A percentile compares a stretch with the other conserved stretches of the same genome.
Evolutionary conservation across 768 basidiomycete genomes (phyloP).

Genomic region (Panaeolus cyanescens): DNA sequence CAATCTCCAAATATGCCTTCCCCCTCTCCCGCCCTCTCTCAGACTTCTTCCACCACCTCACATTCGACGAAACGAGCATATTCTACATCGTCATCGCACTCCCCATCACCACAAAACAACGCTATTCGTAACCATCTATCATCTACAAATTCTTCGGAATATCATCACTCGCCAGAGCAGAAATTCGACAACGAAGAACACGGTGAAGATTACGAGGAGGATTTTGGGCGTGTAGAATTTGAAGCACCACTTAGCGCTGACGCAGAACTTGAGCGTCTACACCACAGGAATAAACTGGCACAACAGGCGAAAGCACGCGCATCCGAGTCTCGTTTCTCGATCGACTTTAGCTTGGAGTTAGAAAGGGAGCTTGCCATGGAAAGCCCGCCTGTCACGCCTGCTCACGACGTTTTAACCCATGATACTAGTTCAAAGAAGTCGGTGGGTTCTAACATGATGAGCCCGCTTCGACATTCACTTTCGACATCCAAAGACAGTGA

Average conservation of each 20-base stretch:
- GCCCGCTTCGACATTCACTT: background rate
- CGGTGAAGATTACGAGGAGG: conserved; percentile 28
- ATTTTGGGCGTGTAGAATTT: conserved; percentile 37
- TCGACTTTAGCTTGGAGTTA: conserved; percentile 79
- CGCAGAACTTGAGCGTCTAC: conserved; percentile 12
- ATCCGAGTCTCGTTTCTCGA: conserved; percentile 48
- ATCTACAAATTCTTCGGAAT: background rate
- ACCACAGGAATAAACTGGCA: conserved; percentile 22
- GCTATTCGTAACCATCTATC: background rate
- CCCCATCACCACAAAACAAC: background rate
- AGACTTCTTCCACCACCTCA: background rate
- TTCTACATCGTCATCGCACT: background rate
- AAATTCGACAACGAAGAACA: conserved; percentile 14
- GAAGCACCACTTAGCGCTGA: conserved; percentile 36
- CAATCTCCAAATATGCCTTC: conserved; percentile 3
- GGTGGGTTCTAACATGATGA: conserved; percentile 3
- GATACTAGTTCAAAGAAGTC: conserved; percentile 1
- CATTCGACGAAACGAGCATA: background rate
- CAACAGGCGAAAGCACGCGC: conserved; percentile 10
- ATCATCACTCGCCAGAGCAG: background rate
- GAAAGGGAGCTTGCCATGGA: conserved; percentile 77
- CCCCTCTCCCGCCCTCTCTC: conserved; percentile 1
- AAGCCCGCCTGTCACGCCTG: conserved; percentile 51
- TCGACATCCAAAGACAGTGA: background rate
- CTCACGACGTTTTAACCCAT: conserved; percentile 22